phyloP scores from a whole-genome alignment of 345 rosid species.

The Eucalyptus marginata region DNA sequence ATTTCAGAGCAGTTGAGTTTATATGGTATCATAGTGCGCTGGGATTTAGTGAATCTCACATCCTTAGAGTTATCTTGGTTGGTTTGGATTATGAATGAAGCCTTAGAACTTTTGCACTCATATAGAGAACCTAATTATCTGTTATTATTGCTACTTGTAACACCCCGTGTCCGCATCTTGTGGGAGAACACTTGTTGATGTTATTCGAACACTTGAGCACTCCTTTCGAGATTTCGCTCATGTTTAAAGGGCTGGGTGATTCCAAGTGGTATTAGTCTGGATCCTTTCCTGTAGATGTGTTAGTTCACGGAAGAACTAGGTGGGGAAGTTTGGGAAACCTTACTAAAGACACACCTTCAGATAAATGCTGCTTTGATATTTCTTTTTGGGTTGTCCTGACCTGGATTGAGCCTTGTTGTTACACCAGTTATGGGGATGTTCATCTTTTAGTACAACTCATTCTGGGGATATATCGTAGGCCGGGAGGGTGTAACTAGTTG shows the following conservation, averaged over 20 bases:
- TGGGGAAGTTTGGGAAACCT: neutral
- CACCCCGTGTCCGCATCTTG: neutral
- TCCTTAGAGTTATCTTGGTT: neutral
- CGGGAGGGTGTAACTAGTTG: neutral
- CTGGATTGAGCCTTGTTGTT: neutral
- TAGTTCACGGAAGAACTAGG: neutral
- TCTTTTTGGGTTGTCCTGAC: neutral
- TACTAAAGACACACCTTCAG: neutral
- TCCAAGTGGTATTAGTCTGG: neutral
- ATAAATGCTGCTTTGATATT: neutral
- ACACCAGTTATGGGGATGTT: neutral
- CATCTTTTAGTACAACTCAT: neutral
- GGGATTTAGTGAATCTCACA: neutral
- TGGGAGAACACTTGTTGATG: neutral
- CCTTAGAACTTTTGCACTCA: neutral
- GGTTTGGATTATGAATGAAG: neutral
- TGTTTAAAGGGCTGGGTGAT: neutral
- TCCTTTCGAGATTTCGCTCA: neutral
- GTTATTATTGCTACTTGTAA: neutral
- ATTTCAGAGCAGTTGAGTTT: neutral
- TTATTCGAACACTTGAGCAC: neutral
- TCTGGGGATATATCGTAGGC: neutral
- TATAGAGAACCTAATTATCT: neutral
- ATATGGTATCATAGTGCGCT: neutral
- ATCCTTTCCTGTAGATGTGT: neutral